These are phyloP conservation scores for Eimeria falciformis DNA, from an alignment of 169 alveolate genomes.

Conservation along the genomic window DNA sequence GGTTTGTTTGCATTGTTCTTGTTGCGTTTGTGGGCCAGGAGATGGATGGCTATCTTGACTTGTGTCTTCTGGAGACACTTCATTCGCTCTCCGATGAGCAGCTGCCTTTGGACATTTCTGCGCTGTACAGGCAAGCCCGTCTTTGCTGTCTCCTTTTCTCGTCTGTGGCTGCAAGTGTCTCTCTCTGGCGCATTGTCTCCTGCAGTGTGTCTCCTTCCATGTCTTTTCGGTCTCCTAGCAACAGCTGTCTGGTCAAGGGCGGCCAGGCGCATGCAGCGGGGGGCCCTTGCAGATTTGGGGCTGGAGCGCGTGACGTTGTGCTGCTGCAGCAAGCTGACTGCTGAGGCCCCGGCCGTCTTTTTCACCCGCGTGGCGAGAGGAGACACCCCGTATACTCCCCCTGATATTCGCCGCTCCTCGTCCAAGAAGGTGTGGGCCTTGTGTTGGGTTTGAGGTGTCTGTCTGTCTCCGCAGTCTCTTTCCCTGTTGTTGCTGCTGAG, in stretches of 20 bases:
- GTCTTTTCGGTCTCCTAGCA: background rate
- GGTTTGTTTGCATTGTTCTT: background rate
- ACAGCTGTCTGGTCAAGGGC: no score
- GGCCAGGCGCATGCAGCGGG: no score
- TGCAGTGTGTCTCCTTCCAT: no score
- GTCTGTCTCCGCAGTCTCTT: no score
- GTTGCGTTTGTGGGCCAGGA: background rate
- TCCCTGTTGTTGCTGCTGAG: no score
- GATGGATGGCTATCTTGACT: constrained; percentile 37
- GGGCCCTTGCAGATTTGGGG: no score
- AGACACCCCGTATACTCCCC: constrained; percentile 33
- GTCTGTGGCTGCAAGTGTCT: no score
- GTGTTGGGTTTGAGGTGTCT: background rate
- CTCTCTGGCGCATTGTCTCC: no score
- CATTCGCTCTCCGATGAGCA: constrained; percentile 71
- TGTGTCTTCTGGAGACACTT: constrained; percentile 54
- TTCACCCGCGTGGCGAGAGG: constrained; percentile 26
- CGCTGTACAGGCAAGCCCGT: constrained; percentile 66
- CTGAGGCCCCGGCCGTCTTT: constrained; percentile 71
- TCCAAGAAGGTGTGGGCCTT: constrained; percentile 38
- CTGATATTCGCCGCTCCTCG: constrained; percentile 61
- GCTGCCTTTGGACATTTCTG: constrained; percentile 75
- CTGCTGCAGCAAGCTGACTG: constrained; percentile 45
- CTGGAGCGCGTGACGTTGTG: background rate
- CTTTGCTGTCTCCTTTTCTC: background rate